Evolutionary conservation across 164 flowering plant species (phyloP).

Genomic region (Macadamia integrifolia): DNA sequence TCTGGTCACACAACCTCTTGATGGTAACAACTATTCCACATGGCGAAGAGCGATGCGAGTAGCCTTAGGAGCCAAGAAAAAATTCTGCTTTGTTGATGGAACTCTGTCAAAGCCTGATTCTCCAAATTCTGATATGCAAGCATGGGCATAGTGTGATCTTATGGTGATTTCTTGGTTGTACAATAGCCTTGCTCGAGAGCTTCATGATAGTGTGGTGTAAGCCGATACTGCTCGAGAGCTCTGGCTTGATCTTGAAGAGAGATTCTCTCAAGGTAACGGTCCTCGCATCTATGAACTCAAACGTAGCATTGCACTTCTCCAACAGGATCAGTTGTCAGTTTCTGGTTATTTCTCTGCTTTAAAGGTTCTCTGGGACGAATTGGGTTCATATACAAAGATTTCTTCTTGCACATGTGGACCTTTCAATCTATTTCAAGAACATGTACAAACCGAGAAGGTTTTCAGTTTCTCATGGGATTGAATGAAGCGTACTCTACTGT

Average conservation of each 20-base stretch:
- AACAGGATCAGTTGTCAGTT: neutral
- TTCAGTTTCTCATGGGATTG: conserved; percentile 14
- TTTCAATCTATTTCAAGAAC: neutral
- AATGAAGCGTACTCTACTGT: neutral
- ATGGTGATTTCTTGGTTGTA: neutral
- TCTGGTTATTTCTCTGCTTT: neutral
- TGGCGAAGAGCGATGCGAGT: neutral
- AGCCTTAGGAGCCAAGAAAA: neutral
- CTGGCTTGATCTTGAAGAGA: neutral
- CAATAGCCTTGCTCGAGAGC: neutral
- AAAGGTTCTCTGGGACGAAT: neutral
- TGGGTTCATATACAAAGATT: neutral
- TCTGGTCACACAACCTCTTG: neutral
- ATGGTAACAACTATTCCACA: neutral
- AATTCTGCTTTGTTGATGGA: neutral
- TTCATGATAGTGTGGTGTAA: neutral
- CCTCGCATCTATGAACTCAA: neutral
- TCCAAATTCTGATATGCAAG: neutral
- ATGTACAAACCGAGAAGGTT: neutral
- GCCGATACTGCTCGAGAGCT: neutral
- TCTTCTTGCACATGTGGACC: neutral
- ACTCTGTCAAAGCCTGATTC: neutral
- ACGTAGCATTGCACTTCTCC: neutral
- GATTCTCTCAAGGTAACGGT: neutral
- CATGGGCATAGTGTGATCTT: neutral